Conservation (phyloP, 106 monocot species). For the Dactylorhiza incarnata region DNA sequence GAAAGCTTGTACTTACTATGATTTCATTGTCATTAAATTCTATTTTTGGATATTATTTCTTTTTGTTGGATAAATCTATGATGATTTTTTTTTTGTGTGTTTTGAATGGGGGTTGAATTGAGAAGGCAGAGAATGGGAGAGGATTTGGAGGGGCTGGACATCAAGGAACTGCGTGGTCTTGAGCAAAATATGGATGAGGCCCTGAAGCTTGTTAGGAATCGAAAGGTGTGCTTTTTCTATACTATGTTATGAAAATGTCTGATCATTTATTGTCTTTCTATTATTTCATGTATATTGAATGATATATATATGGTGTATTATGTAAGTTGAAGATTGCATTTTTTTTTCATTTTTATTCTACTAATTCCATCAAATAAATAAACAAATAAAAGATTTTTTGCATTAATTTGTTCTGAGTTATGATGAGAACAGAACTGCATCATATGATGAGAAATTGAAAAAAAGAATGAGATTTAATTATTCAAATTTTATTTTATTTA, state of each 20-base stretch:
- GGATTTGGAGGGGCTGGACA: conserved; percentile 50
- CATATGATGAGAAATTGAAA: background rate
- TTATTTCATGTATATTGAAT: background rate
- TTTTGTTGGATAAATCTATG: background rate
- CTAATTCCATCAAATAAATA: no score
- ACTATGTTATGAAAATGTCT: background rate
- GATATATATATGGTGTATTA: background rate
- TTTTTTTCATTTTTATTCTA: no score
- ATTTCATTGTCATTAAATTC: background rate
- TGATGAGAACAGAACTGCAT: background rate
- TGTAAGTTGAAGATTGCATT: background rate
- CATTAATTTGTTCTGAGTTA: no score
- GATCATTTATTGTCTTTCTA: background rate
- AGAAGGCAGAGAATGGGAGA: conserved; percentile 73
- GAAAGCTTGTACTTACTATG: background rate
- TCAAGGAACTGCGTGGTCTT: conserved; percentile 71
- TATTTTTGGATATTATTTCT: background rate
- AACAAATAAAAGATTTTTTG: no score
- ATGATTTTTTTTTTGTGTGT: background rate
- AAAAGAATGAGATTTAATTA: background rate
- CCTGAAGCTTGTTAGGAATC: conserved; percentile 45
- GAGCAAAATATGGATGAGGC: conserved; percentile 67
- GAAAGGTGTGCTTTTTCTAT: conserved; percentile 32
- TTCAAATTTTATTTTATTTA: no score
- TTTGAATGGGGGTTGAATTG: background rate